Base-by-base conservation (phyloP, 2,329 filamentous ascomycete species). In the Zopfia rhizophila region DNA sequence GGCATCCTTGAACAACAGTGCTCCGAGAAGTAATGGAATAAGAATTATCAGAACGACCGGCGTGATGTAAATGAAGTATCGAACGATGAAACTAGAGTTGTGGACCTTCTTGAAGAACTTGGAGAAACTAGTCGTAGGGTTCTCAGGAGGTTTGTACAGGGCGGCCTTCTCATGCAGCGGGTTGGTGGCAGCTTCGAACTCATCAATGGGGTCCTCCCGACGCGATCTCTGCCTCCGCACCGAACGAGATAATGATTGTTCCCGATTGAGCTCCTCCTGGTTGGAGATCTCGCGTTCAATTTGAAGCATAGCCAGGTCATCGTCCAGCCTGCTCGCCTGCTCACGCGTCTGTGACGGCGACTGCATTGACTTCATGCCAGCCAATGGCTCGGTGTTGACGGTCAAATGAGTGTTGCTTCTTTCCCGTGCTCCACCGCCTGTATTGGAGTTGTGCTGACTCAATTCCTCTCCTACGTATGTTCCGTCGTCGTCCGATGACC, bases 11-110 rank as follows among this genome's bases (percentile, higher is more conserved):
- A 81, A 88, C 1, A 81, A 53, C 13, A 89, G 71, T 1, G 79
- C 80, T 5, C 87, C 88, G 16, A 91, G 70, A 5, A 91, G 73
- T 28, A 90, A 70, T 0, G 88, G 88, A 33, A 90, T 83, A 27
- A 90, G 74, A 4, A 91, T 75, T 4, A 91, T 68, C 10, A 84
- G 54, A 2, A 83, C 81, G 8, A 90, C 45, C 0, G 88, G 88
- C 1, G 81, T 73, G 55, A 90, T 88, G 64, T 91, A 91, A 16
- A 83, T 82, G 58, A 90, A 80, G 63, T 89, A 91, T 32, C 88
- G 81, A 36, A 90, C 70, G 23, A 89, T 67, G 56, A 84, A 85
- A 56, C 82, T 87, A 2, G 83, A 89, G 46, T 79, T 78, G 66
- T 86, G 88, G 44, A 86, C 68, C 62, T 77, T 79, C 62, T 87